Percentiles rank a stretch among this genome's conserved stretches.
Conservation (phyloP, 129 eudicot genomes). For the Artemisia argyi region DNA sequence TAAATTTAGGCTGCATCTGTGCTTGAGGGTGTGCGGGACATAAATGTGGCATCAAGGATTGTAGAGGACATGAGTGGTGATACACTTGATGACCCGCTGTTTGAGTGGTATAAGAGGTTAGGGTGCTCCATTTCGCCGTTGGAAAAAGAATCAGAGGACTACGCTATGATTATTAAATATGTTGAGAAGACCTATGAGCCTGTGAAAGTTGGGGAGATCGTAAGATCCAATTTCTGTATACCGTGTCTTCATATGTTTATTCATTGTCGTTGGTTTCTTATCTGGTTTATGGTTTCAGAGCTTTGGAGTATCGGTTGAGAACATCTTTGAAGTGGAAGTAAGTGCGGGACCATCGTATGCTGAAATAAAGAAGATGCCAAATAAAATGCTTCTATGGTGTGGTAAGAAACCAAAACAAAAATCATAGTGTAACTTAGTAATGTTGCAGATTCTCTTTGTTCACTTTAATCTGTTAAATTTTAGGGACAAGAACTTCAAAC, state of each 20-base stretch:
- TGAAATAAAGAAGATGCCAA: slow-evolving; percentile 71
- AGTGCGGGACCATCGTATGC: slow-evolving; percentile 72
- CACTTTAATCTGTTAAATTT: neutral
- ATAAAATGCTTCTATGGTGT: slow-evolving; percentile 88
- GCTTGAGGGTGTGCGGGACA: slow-evolving; percentile 68
- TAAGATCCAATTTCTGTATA: slow-evolving; percentile 23
- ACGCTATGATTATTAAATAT: slow-evolving; percentile 68
- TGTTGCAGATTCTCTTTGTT: neutral
- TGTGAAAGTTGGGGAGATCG: slow-evolving; percentile 83
- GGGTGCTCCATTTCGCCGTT: slow-evolving; percentile 63
- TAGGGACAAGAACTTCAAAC: slow-evolving; percentile 85
- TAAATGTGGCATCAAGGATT: slow-evolving; percentile 66
- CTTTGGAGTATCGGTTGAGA: slow-evolving; percentile 65
- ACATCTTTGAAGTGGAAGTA: slow-evolving; percentile 59
- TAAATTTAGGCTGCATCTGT: slow-evolving; percentile 62
- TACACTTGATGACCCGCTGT: slow-evolving; percentile 74
- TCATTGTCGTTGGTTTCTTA: too few relatives aligned
- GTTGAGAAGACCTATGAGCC: slow-evolving; percentile 88
- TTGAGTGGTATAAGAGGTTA: slow-evolving; percentile 52
- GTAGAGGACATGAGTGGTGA: slow-evolving; percentile 76
- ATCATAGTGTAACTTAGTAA: neutral
- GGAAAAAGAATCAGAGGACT: slow-evolving; percentile 69
- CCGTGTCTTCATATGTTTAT: neutral
- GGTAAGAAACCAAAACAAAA: slow-evolving; percentile 41
- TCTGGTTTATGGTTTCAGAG: slow-evolving; percentile 41